Conservation (phyloP, 345 rosid species). For the Camelina neglecta region DNA sequence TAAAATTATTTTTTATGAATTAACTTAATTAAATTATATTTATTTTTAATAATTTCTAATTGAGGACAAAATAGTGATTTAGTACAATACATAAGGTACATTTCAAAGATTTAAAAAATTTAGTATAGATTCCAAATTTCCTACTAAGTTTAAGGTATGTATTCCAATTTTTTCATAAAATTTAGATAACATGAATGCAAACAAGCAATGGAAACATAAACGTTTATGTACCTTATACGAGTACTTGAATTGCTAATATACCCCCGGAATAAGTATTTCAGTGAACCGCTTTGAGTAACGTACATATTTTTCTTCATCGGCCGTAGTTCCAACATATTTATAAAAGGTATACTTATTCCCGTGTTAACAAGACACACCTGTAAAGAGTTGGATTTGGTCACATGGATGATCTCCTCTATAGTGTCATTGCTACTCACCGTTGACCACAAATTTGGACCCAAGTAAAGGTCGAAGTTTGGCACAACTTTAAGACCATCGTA, state of each 20-base stretch:
- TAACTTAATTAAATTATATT: too few relatives aligned
- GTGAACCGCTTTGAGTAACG: conserved; percentile 11
- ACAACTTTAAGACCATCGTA: conserved; percentile 36
- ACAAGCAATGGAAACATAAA: neutral
- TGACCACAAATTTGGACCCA: conserved; percentile 45
- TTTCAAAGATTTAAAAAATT: too few relatives aligned
- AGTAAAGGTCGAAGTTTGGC: conserved; percentile 41
- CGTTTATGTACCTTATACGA: conserved; percentile 29
- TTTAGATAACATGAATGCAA: neutral
- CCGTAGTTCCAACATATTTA: conserved; percentile 21
- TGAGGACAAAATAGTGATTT: too few relatives aligned
- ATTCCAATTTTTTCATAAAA: too few relatives aligned
- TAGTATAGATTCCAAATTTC: too few relatives aligned
- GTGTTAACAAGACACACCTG: conserved; percentile 50
- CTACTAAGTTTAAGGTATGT: too few relatives aligned
- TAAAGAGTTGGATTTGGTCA: neutral
- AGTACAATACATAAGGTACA: too few relatives aligned
- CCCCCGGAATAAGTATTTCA: conserved; percentile 28
- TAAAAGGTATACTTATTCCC: conserved; percentile 43
- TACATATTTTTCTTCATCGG: conserved; percentile 12
- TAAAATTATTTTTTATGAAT: too few relatives aligned
- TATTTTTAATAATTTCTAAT: too few relatives aligned
- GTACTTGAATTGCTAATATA: conserved; percentile 16
- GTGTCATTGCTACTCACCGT: conserved; percentile 28
- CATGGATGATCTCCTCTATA: conserved; percentile 40